phyloP scores from a whole-genome alignment of 257 asterid genomes.

The Henckelia pumila region DNA sequence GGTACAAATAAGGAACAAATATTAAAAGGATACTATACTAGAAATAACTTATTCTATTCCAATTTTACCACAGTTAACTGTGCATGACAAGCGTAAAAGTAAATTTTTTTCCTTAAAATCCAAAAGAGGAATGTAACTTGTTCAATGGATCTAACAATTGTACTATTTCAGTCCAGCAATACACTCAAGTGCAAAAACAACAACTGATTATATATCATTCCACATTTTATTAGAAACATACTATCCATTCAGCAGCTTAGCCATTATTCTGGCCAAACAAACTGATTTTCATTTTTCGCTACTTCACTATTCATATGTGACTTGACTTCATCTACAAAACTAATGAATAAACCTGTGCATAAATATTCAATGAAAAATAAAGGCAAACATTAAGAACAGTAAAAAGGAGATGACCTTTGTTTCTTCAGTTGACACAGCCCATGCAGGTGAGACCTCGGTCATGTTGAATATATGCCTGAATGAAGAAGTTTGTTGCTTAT shows the following conservation, averaged over 20 bases:
- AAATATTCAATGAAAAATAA: conserved; percentile 1
- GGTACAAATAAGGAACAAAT: too few relatives aligned
- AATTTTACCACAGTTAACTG: too few relatives aligned
- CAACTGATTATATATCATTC: not conserved
- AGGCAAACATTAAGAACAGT: conserved; percentile 7
- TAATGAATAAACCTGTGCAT: not conserved
- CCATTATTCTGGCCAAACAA: not conserved
- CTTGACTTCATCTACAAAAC: conserved; percentile 21
- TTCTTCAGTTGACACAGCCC: conserved; percentile 77
- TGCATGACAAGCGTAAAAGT: not conserved
- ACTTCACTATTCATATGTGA: not conserved
- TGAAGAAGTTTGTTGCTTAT: conserved; percentile 34
- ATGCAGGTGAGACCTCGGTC: conserved; percentile 76
- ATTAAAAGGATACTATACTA: too few relatives aligned
- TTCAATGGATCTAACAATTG: not conserved
- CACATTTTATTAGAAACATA: not conserved
- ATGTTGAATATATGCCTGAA: conserved; percentile 55
- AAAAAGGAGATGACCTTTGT: conserved; percentile 60
- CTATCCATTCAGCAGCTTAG: conserved; percentile 2
- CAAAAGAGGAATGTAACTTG: not conserved
- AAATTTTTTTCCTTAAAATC: not conserved
- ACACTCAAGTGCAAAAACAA: not conserved
- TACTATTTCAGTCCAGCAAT: not conserved
- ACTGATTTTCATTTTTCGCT: not conserved
- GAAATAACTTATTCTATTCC: too few relatives aligned